Evolutionary conservation across 306 rosid genomes (phyloP).

Genomic region (Oemleria cerasiformis): DNA sequence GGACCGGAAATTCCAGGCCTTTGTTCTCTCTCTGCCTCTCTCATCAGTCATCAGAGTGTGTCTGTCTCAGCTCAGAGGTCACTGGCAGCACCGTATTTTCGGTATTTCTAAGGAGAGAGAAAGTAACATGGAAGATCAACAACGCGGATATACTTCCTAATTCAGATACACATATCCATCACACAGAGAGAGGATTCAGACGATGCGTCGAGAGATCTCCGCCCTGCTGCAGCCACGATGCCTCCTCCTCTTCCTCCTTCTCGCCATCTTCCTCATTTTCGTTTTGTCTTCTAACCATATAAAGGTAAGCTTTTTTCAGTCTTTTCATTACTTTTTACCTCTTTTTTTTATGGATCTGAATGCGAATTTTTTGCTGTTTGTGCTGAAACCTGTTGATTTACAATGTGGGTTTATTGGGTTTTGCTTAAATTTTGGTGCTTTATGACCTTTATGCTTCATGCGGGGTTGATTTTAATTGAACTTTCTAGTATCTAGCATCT

Average conservation of each 20-base stretch:
- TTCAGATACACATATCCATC: not conserved
- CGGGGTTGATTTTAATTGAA: not conserved
- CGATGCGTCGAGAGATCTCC: conserved; percentile 59
- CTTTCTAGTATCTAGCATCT: not conserved
- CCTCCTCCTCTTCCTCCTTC: conserved; percentile 42
- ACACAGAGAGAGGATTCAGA: not conserved
- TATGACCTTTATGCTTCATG: not conserved
- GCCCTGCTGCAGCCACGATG: conserved; percentile 51
- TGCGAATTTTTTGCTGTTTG: not conserved
- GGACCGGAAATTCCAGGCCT: conserved; percentile 9
- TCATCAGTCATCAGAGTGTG: not conserved
- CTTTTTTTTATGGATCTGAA: conserved; percentile 18
- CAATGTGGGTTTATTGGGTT: conserved; percentile 4
- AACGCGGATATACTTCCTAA: conserved; percentile 1
- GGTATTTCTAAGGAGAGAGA: not conserved
- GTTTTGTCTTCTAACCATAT: conserved; percentile 31
- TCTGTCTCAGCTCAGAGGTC: conserved; percentile 9
- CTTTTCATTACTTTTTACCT: not conserved
- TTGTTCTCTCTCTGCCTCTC: not conserved
- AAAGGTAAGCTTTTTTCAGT: conserved; percentile 1
- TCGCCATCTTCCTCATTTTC: conserved; percentile 41
- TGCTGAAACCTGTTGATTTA: not conserved
- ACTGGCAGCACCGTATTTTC: conserved; percentile 9
- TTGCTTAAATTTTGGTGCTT: conserved; percentile 8
- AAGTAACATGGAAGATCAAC: conserved; percentile 14